Evolutionary conservation across 345 rosid genomes (phyloP), one percentile per base, ranked within the genome.

Genomic region (Bretschneidera sinensis): DNA sequence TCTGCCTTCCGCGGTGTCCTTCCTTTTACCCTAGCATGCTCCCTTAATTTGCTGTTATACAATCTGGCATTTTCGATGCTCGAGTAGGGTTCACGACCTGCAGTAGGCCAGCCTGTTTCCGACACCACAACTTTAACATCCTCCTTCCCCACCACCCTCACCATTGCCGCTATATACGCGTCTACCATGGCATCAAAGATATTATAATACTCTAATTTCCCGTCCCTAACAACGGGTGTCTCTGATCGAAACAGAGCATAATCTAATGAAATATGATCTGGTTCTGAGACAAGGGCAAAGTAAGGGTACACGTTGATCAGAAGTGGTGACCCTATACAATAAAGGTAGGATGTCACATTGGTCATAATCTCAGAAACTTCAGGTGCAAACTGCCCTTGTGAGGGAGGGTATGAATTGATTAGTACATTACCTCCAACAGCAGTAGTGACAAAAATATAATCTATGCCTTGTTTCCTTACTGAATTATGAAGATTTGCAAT

Each of bases 341-440:
- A 57, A n/a, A n/a, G n/a, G n/a, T n/a, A n/a, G n/a, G n/a, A n/a
- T 10, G 57, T 25, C 18, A 62, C 45, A 25, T 24, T 24, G 28
- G 11, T 61, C 68, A 57, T 62, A 15, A 72, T 22, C 20, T 17
- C 11, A 9, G 49, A 59, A 7, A 61, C 67, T 8, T 11, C 17
- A 0, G 20, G 17, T 17, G 51, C 60, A 47, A 66, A 66, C 35
- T 52, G 64, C 22, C 71, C 64, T 0, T 10, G 25, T 3, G 65
- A 72, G 21, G 76, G 76, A 34, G 71, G 71, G 6, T 51, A 72
- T 16, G n/a, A n/a, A n/a, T n/a, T n/a, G n/a, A n/a, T n/a, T n/a
- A 62, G 24, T 23, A 52, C 71, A n/a, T 53, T 6, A 17, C 56
- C 20, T 25, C 48, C 31, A 13, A 62, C 68, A 5, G 64, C 71